Base-by-base conservation (phyloP, 208 protist genomes). In the Blechomonas ayalai region DNA sequence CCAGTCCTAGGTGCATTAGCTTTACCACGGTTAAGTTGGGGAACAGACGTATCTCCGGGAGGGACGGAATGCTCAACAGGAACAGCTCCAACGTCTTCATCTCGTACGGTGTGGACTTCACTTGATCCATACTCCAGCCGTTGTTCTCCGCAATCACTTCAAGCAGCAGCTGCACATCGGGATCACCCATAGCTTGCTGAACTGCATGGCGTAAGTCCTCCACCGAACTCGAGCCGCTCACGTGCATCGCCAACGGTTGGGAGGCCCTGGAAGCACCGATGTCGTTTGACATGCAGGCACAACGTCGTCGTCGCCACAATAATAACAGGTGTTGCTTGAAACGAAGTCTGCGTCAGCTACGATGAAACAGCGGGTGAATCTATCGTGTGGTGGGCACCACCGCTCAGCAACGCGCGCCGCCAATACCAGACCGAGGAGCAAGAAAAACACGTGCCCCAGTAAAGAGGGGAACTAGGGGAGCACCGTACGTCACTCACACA, bases 71-170 rank as follows among this genome's bases (percentile, higher is more conserved):
- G 10, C 70, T 71, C 18, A 89, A 45, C 19, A 96, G 75, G 48
- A 96, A 96, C 9, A 95, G 40, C 42, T 96, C 83, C 44, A 95
- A 36, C 6, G 18, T 38, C n/a, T 59, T 68, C 13, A 96, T 55
- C 9, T 61, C 50, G 55, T 91, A 65, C 24, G 74, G 78, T 0
- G 43, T 42, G 13, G 67, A 47, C 19, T 64, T 41, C 32, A 93
- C 73, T 15, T 85, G 67, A 29, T 95, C 84, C 5, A 76, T 46
- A 0, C 67, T 80, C 66, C 80, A 84, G 7, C 85, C 79, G 47
- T 89, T 96, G 41, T 78, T 87, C 25, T 93, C 82, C 10, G 63
- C 79, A 0, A 90, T 59, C 3, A 89, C 42, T 13, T 67, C 60
- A 1, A 95, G 56, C 15, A 88, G 31, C 52, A 85, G 75, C 33